Base-by-base conservation (phyloP, 2,329 filamentous ascomycete genomes). In the Thielaviopsis populi region DNA sequence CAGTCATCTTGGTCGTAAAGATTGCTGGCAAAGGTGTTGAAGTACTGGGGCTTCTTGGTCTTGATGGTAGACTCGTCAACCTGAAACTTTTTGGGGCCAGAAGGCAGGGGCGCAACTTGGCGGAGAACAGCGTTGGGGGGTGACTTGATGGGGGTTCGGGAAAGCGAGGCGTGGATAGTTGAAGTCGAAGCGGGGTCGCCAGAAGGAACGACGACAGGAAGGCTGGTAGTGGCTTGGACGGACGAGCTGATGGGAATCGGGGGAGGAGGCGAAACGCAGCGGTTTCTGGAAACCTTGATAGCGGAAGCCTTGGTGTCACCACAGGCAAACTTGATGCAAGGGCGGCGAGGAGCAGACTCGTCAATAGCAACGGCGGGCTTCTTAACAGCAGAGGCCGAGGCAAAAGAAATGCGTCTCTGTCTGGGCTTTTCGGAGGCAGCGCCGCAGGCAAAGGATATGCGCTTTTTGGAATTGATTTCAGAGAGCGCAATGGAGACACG, bases 1-100 rank as follows among this genome's bases (percentile, higher is more conserved):
- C 94, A 99, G 69, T 96, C 91, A 65, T 96, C 91, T 67, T 94
- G 88, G 65, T 89, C 84, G 48, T 87, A 80, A 65, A 85, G 80
- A 60, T 89, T 91, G 71, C 87, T 91, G 53, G 89, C 92, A 72
- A 97, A 97, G 70, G 96, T 92, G 72, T 96, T 89, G 71, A 96
- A 97, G 59, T 77, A 83, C 71, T 76, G 84, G 30, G 79, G 78
- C 67, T 86, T 82, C 48, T 76, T 66, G 41, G 76, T 48, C 41
- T 66, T 66, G 27, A 63, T 27, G n/a, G 61, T 40, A 58, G 56
- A 40, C 24, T 66, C 64, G 17, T 66, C 61, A 40, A 66, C 63
- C 61, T 66, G 54, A 24, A 66, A 63, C 61, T 66, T 66, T n/a
- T 63, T 63, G 24, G 64, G 64, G 19, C 56, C 42, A 41, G 62